These are phyloP conservation scores for Penicillium subrubescens DNA, from an alignment of 495 filamentous ascomycete species.

Conservation along the genomic window DNA sequence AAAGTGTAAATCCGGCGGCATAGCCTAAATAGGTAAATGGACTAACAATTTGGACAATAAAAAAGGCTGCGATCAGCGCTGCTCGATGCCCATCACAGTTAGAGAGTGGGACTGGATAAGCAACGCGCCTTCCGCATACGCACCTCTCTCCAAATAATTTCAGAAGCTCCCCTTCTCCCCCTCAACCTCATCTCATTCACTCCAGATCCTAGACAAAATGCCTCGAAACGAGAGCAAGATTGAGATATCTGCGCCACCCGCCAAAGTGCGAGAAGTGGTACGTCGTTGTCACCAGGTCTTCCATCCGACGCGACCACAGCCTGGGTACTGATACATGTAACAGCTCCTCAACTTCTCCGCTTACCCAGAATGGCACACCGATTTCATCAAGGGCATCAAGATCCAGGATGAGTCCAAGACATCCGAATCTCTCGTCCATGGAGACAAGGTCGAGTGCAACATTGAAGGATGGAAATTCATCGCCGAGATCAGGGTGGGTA, in stretches of 20 bases:
- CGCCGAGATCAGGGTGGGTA: constrained; percentile 26
- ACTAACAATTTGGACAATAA: neutral
- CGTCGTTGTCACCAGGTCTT: neutral
- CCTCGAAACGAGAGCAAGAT: constrained; percentile 25
- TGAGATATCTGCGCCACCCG: constrained; percentile 31
- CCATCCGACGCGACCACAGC: neutral
- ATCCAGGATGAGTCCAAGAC: constrained; percentile 21
- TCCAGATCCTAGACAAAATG: constrained; percentile 5
- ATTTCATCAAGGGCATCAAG: constrained; percentile 27
- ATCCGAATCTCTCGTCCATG: constrained; percentile 11
- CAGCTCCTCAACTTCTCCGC: constrained; percentile 32
- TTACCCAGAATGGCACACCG: constrained; percentile 32
- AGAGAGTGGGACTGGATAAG: neutral
- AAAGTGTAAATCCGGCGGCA: neutral
- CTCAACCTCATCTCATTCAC: neutral
- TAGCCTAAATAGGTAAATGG: neutral
- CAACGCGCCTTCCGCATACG: constrained; percentile 4
- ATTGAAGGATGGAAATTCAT: constrained; percentile 32
- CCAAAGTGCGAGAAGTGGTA: constrained; percentile 36
- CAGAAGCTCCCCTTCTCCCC: neutral
- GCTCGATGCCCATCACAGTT: neutral
- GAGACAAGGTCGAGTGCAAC: constrained; percentile 28
- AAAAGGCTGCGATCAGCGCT: neutral
- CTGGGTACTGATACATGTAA: neutral
- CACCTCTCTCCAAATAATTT: neutral